Percentiles rank a stretch among this genome's conserved stretches.
These are phyloP conservation scores for Byssothecium circinans DNA, from an alignment of 2,329 filamentous ascomycete species.

Conservation along the genomic window DNA sequence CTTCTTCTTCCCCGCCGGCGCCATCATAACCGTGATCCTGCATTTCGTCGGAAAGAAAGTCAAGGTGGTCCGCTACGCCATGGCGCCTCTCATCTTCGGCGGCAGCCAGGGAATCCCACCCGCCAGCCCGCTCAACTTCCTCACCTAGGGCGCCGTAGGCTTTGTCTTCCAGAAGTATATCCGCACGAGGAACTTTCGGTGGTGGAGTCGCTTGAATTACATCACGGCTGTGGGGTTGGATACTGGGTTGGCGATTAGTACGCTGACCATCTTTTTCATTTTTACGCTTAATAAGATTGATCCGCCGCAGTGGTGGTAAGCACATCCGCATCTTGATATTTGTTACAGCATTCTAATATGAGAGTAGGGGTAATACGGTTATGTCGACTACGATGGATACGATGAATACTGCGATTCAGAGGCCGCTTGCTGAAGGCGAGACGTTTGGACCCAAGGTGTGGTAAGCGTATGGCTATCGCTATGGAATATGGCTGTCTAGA, in stretches of 20 bases:
- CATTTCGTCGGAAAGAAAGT: conserved; percentile 56
- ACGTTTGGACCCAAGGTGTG: conserved; percentile 22
- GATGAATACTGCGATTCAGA: conserved; percentile 18
- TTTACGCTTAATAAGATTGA: conserved; percentile 23
- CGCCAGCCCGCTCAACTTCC: conserved; percentile 28
- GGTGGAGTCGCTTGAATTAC: conserved; percentile 30
- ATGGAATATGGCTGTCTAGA: background rate
- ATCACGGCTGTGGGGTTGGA: conserved; percentile 29
- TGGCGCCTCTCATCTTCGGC: conserved; percentile 66
- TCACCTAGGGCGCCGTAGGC: conserved; percentile 28
- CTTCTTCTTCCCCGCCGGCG: conserved; percentile 61
- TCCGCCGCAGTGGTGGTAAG: conserved; percentile 28
- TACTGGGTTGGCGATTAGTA: conserved; percentile 26
- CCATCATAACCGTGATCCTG: conserved; percentile 55
- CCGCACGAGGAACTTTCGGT: conserved; percentile 20
- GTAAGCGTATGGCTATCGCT: background rate
- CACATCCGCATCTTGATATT: background rate
- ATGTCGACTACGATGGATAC: conserved; percentile 21
- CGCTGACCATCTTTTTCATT: conserved; percentile 31
- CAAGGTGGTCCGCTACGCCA: conserved; percentile 56
- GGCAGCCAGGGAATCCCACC: conserved; percentile 62
- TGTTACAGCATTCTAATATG: background rate
- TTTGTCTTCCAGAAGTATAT: conserved; percentile 29
- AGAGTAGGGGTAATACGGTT: conserved; percentile 17
- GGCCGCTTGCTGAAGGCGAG: conserved; percentile 14